Evolutionary conservation across 179 eudicot genomes (phyloP), one percentile per base, ranked within the genome.

Genomic region (Gypsophila paniculata): DNA sequence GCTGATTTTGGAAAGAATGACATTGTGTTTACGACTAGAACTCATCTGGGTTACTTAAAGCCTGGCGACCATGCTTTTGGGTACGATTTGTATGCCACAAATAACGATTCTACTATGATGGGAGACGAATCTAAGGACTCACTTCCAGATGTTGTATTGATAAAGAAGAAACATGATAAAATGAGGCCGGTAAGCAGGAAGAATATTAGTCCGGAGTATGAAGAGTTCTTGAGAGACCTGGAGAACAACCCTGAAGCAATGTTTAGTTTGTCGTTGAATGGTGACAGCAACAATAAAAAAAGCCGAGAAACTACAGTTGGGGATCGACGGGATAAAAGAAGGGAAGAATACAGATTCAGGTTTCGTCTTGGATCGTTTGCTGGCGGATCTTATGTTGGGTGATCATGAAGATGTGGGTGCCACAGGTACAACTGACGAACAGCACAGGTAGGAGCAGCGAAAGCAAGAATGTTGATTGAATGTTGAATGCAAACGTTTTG

Each of bases 41-140:
- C 85, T 32, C 89, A 89, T 85, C 71, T 88, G 36, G 89, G 93
- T 64, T 69, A 76, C 64, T 61, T 86, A 44, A 74, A 66, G 14
- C 72, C 80, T 19, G 93, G 87, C 3, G 89, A 85, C 68, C 48
- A 77, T 77, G 90, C 82, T 49, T 71, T 80, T 68, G 93, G 93
- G 15, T 88, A 83, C 57, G 87, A 81, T 66, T 61, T 88, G 49
- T 22, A 70, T 66, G 77, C 69, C 25, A 68, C 78, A 51, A 87
- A 80, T 2, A 46, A 66, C n/a, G 14, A 23, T 19, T 78, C 61
- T 60, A 76, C 65, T 22, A 48, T 65, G 22, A 87, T 78, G 58
- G 70, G 71, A 29, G 86, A 78, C 8, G 76, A 75, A 58, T 65
- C 66, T 69, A 66, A 55, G 65, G 84, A 78, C 55, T 48, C 76